Percentiles rank a stretch among this genome's conserved stretches.
Evolutionary conservation across 2,329 filamentous ascomycete species (phyloP).

Genomic region (Pestalotiopsis sp.): DNA sequence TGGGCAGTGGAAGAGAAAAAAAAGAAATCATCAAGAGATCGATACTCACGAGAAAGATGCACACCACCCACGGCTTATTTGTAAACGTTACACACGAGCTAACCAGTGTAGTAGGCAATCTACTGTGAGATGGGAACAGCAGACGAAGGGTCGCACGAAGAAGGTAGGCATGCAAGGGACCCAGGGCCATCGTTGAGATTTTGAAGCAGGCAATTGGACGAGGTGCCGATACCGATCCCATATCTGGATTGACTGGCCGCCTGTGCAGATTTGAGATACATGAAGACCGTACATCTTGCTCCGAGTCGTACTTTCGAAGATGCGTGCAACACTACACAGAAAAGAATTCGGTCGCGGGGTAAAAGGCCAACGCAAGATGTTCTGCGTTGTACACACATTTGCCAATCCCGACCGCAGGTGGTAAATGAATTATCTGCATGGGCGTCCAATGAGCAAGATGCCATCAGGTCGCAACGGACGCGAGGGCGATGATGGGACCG

Average conservation of each 20-base stretch:
- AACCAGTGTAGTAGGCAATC: neutral
- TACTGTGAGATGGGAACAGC: neutral
- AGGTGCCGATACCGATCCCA: slow-evolving; percentile 5
- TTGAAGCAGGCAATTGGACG: neutral
- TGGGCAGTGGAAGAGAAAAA: neutral
- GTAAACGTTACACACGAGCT: neutral
- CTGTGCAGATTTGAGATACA: slow-evolving; percentile 5
- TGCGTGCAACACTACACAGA: neutral
- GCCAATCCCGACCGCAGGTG: slow-evolving; percentile 1
- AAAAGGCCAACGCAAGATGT: slow-evolving; percentile 4
- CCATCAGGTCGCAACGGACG: neutral
- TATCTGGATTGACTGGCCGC: slow-evolving; percentile 4
- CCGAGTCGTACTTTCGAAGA: neutral
- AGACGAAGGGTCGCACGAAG: neutral
- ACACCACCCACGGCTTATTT: neutral
- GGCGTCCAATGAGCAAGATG: neutral
- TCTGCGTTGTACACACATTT: slow-evolving; percentile 9
- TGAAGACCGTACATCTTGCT: neutral
- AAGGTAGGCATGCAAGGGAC: slow-evolving; percentile 9
- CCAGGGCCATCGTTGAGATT: neutral
- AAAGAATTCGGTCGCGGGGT: slow-evolving; percentile 9
- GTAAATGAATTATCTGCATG: slow-evolving; percentile 6
- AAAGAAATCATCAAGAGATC: neutral
- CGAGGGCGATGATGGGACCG: neutral
- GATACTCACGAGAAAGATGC: neutral